Evolutionary conservation across 805 yeast species (phyloP), one percentile per base, ranked within the genome.

Genomic region (Teunomyces tritomae): DNA sequence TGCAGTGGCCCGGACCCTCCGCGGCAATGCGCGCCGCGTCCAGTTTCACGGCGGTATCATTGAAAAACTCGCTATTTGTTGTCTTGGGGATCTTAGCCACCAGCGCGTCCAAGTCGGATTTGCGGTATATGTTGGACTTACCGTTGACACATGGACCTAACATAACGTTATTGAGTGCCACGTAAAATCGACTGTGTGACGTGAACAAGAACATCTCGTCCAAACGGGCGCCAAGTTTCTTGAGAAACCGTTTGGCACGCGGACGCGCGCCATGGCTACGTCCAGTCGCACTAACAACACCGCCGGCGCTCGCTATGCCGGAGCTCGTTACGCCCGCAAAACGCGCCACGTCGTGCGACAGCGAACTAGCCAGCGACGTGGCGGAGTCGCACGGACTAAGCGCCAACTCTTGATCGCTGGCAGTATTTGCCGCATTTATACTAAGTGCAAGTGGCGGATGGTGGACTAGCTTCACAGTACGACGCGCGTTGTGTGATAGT

Each of bases 101-200:
- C 0, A 88, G 79, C 10, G 46, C 48, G 61, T 85, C 89, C 24
- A 89, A 66, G 46, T 79, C 86, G 0, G 87, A 79, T 39, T 81
- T 73, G 16, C 91, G 72, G 63, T 87, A 90, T 44, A 89, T 55
- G 58, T 89, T 89, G 7, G 94, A 86, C 61, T 90, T 89, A 8
- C 97, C 97, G 72, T 87, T 89, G 37, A 89, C 94, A 65, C 97
- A 89, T 0, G 96, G 95, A 0, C 96, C 96, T 29, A 87, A 65
- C 4, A 84, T 79, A 8, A 85, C 68, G 50, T 82, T 80, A 62
- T 89, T 89, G 59, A 89, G 80, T 28, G 89, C 83, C 5, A 84
- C 82, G 63, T 89, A 89, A 63, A 90, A 89, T 66, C 88, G 88
- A 45, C 91, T 82, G 67, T 89, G 97, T 1, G 96, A 81, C 0